Percentiles rank a stretch among this genome's conserved stretches.
Conservation (phyloP, 1,284 basidiomycete genomes). For the Puccinia triticina region DNA sequence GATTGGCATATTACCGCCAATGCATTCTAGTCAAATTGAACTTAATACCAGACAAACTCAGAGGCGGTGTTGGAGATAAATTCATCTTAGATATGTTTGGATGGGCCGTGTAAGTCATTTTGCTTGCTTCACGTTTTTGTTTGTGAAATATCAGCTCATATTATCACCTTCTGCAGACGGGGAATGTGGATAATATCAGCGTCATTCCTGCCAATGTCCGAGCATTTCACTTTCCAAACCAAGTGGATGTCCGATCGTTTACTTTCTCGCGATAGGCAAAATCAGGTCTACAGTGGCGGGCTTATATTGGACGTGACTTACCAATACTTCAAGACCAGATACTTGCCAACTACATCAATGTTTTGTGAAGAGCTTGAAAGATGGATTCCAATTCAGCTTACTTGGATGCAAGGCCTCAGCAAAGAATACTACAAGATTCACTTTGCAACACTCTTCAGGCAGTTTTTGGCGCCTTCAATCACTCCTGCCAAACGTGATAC, state of each 20-base stretch:
- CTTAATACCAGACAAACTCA: background rate
- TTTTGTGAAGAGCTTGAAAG: too few relatives aligned
- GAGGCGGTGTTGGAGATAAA: too few relatives aligned
- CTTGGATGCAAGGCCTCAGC: too few relatives aligned
- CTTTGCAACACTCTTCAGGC: background rate
- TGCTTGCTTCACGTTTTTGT: background rate
- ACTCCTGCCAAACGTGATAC: too few relatives aligned
- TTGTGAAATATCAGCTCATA: too few relatives aligned
- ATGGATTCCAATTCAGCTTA: too few relatives aligned
- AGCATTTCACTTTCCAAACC: slow-evolving; percentile 15
- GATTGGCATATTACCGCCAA: background rate
- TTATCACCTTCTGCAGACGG: background rate
- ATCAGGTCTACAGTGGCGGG: background rate
- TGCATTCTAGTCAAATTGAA: background rate
- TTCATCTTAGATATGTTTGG: background rate
- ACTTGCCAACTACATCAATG: background rate
- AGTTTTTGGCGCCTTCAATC: background rate
- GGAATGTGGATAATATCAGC: too few relatives aligned
- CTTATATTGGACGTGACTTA: slow-evolving; percentile 15
- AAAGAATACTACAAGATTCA: too few relatives aligned
- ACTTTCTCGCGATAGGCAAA: background rate
- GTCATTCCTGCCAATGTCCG: background rate
- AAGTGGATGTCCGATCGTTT: slow-evolving; percentile 12
- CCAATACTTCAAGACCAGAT: slow-evolving; percentile 4
- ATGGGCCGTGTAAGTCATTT: slow-evolving; percentile 9